Evolutionary conservation across 23 red algal genomes (phyloP), one percentile per base, ranked within the genome.

Genomic region (Gracilaria domingensis): DNA sequence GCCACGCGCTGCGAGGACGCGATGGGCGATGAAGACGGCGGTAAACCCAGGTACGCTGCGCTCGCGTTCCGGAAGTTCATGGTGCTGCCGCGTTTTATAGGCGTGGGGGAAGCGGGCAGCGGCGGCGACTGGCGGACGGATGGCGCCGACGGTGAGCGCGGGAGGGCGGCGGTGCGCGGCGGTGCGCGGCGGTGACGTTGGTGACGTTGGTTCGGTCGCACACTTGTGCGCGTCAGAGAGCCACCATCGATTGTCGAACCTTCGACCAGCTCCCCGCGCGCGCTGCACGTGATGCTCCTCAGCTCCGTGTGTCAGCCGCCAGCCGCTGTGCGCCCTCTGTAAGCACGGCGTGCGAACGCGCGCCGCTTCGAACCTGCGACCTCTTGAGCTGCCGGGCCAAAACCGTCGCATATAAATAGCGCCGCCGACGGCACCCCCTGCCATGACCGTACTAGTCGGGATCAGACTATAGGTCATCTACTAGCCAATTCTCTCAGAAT

Each of bases 361-460:
- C 60, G 9, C 9, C 56, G 59, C 24, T 34, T 77, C 72, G 72
- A 77, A 77, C 72, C 21, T 20, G 42, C 40, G 23, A 77, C 45
- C 72, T 50, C 72, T n/a, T n/a, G 16, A 42, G 34, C 16, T 1
- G 40, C 1, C 30, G 30, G 4, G 9, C 12, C 39, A 20, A 0
- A 6, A 14, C 6, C 57, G 81, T 85, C 81, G 16, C 9, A 8
- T 69, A 42, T 85, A 85, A 85, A 70, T 85, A 85, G 30, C 61
- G 59, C 45, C 59, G 42, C 16, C 45, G 54, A 53, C 0, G 4
- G 17, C 59, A 11, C 13, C 32, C 0, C 0, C 36, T 8, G 20
- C 0, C 81, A 85, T 85, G 81, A 85, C 81, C 81, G 81, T 85
- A 85, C 81, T 85, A 85, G 81, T 85, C 81, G 81, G 81, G 81